These are phyloP conservation scores for Anthoceros angustus DNA, from an alignment of 225 moss, liverwort and hornwort genomes.

Conservation along the genomic window DNA sequence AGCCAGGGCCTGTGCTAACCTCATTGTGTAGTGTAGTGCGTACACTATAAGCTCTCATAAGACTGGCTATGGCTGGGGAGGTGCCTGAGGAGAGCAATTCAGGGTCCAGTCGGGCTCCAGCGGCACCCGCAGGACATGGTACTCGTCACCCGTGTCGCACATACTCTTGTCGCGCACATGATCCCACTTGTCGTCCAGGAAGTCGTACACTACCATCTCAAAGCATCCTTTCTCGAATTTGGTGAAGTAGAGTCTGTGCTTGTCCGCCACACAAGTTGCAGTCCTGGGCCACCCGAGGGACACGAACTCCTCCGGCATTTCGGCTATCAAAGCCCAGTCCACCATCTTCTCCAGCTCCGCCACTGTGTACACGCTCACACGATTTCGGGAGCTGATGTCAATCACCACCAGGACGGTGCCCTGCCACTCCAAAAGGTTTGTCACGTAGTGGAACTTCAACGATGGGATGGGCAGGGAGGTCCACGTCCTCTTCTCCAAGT, in stretches of 20 bases:
- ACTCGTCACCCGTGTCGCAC: neutral
- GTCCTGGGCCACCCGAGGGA: neutral
- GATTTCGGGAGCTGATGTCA: slow-evolving; percentile 1
- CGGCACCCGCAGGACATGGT: neutral
- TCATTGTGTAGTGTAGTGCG: neutral
- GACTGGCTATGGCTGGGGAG: neutral
- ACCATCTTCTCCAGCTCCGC: slow-evolving; percentile 3
- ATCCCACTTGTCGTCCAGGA: neutral
- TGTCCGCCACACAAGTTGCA: neutral
- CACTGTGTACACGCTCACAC: neutral
- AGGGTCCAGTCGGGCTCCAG: neutral
- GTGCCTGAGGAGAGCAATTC: neutral
- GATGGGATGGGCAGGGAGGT: neutral
- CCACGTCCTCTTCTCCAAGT: neutral
- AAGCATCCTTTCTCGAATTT: neutral
- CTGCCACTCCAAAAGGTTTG: neutral
- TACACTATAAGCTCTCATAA: neutral
- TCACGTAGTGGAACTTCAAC: slow-evolving; percentile 1
- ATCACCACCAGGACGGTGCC: slow-evolving; percentile 5
- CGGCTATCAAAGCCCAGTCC: neutral
- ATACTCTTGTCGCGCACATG: neutral
- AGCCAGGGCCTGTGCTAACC: no score
- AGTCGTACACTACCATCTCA: neutral
- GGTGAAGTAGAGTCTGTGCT: neutral
- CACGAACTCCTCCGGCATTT: neutral